phyloP scores from a whole-genome alignment of 208 protist species.

The Acanthamoeba culbertsoni region DNA sequence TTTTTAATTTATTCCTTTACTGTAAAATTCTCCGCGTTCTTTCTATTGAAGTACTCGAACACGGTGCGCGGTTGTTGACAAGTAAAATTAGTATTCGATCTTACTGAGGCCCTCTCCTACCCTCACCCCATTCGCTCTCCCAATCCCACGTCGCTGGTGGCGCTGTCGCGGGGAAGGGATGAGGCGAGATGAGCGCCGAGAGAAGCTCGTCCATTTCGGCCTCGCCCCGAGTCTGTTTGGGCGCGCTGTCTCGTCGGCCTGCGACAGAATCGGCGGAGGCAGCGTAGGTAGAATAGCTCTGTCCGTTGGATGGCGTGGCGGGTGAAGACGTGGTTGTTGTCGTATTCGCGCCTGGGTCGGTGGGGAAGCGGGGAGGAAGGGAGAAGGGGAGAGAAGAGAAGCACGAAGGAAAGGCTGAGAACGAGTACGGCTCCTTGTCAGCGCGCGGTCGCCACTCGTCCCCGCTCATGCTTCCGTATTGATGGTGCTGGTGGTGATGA shows the following conservation, averaged over 20 bases:
- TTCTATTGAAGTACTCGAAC: too few relatives aligned
- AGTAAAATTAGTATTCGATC: too few relatives aligned
- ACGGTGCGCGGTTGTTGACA: too few relatives aligned
- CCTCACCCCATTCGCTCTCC: not conserved
- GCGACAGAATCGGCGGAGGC: not conserved
- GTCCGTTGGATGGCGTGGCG: too few relatives aligned
- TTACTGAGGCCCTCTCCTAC: not conserved
- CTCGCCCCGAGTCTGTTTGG: not conserved
- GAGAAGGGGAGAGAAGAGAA: not conserved
- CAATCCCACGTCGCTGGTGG: not conserved
- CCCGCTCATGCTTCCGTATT: not conserved
- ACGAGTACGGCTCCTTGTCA: not conserved
- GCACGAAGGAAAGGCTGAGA: not conserved
- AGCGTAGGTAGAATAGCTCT: not conserved
- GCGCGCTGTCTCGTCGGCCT: not conserved
- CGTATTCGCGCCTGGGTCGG: not conserved
- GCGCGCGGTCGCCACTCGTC: not conserved
- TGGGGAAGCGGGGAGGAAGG: not conserved
- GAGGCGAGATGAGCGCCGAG: not conserved
- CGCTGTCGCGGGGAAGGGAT: not conserved
- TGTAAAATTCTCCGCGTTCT: too few relatives aligned
- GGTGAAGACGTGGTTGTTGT: too few relatives aligned
- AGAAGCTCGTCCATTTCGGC: conserved; percentile 30
- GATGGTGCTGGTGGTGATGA: not conserved
- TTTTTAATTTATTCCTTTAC: too few relatives aligned